Evolutionary conservation across 306 rosid species (phyloP), one percentile per base, ranked within the genome.

Genomic region (Psophocarpus tetragonolobus): DNA sequence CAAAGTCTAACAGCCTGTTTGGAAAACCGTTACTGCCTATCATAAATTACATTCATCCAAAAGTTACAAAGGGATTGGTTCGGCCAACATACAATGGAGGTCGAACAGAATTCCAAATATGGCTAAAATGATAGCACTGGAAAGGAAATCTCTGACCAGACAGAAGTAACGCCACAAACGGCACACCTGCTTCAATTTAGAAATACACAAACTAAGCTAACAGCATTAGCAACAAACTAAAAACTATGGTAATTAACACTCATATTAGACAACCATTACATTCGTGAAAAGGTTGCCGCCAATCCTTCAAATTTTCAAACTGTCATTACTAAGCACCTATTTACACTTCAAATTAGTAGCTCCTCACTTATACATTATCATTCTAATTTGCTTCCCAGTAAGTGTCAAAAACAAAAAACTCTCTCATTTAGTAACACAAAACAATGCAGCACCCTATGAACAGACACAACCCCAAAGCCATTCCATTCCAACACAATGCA

Each of bases 401-500:
- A 58, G 78, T 56, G 56, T 38, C 4, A 38, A 41, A 48, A 76
- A 50, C 45, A 67, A 41, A 41, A 60, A 71, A 79, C 4, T 23
- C 83, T 30, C 23, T n/a, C 84, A 73, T 76, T 65, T 35, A 90
- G 78, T 69, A 65, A 75, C 86, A 70, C 76, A 70, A 57, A 70
- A 57, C 74, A 74, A 78, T 66, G 73, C 71, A 78, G 15, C 70
- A 75, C 56, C 42, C 68, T 81, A 20, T 21, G 62, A 80, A 77
- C 68, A 84, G 29, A 78, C 41, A 44, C 50, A 65, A 60, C 54
- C 82, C 73, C 73, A 66, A 82, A 29, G 79, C 41, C 88, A 80
- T 86, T 82, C 75, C 87, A 80, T 85, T 82, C 71, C 79, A 82
- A 58, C 84, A 77, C 90, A 92, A 88, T 95, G 97, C 97, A 86